A percentile compares a stretch with the other conserved stretches of the same genome.
phyloP scores from a whole-genome alignment of 352 stramenopile genomes.

The Phytophthora pistaciae region DNA sequence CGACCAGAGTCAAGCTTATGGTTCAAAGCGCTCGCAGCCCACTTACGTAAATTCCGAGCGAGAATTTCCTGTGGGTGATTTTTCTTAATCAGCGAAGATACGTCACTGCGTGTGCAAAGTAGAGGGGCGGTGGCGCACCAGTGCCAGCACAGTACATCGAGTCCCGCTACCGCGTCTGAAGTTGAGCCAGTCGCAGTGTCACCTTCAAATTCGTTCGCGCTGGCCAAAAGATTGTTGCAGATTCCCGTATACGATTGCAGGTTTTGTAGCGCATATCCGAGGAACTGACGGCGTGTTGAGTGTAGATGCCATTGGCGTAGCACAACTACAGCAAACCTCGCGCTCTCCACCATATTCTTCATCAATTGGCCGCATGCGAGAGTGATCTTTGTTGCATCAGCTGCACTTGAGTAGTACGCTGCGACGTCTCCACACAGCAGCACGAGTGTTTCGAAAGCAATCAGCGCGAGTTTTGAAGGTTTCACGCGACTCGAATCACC shows the following conservation, averaged over 20 bases:
- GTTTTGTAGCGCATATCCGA: constrained; percentile 32
- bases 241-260: constrained; percentile 35
- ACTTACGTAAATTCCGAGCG: constrained; percentile 16
- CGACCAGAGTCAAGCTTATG: not conserved
- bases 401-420: constrained; percentile 23
- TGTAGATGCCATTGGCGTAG: constrained; percentile 37
- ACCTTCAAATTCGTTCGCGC: not conserved
- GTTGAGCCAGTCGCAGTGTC: not conserved
- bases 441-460: constrained; percentile 62
- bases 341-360: constrained; percentile 20
- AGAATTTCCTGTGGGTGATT: constrained; percentile 17
- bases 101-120: constrained; percentile 57
- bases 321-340: constrained; percentile 17
- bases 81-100: constrained; percentile 36
- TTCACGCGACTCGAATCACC: constrained; percentile 44
- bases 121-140: constrained; percentile 58
- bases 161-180: constrained; percentile 2
- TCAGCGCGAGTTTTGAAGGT: constrained; percentile 58
- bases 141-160: constrained; percentile 69
- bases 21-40: not conserved
- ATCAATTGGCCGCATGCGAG: constrained; percentile 9
- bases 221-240: constrained; percentile 25
- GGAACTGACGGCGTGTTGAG: constrained; percentile 35
- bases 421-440: constrained; percentile 47
- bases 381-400: constrained; percentile 9